phyloP scores from a whole-genome alignment of 1,139 yeast species.

The Kurtzmaniella quercitrusa region DNA sequence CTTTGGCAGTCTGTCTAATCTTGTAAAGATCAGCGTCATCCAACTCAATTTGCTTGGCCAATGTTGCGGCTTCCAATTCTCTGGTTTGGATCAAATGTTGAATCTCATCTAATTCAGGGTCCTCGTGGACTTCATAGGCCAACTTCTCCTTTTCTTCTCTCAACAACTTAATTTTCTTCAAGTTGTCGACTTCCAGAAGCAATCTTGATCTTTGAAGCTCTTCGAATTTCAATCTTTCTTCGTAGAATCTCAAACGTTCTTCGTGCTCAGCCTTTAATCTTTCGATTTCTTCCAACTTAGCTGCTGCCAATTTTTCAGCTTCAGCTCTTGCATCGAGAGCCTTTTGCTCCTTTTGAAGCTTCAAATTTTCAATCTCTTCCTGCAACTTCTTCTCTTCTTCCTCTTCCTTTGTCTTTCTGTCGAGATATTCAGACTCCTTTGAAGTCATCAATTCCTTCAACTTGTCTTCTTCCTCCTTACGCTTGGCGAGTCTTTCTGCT shows the following conservation, averaged over 20 bases:
- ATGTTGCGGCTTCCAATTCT: constrained; percentile 33
- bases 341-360: constrained; percentile 19
- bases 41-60: constrained; percentile 31
- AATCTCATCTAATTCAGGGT: constrained; percentile 25
- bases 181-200: constrained; percentile 35
- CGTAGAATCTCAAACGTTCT: constrained; percentile 25
- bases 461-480: constrained; percentile 26
- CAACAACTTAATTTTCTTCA: constrained; percentile 34
- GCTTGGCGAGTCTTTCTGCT: constrained; percentile 20
- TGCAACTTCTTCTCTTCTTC: constrained; percentile 23
- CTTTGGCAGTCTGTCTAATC: constrained; percentile 11
- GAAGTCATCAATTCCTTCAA: constrained; percentile 25
- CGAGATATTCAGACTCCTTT: constrained; percentile 23
- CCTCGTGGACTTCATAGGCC: constrained; percentile 23
- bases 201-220: constrained; percentile 33
- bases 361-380: constrained; percentile 30
- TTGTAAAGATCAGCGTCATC: constrained; percentile 25
- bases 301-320: constrained; percentile 31
- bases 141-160: constrained; percentile 37
- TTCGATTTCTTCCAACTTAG: constrained; percentile 31
- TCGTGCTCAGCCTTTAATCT: constrained; percentile 33
- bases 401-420: constrained; percentile 24
- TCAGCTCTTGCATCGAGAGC: constrained; percentile 26
- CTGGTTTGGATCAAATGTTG: constrained; percentile 34
- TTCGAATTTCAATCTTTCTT: constrained; percentile 32